Evolutionary conservation across 371 early-diverging fungal species (phyloP).

Genomic region (Mucor velutinosus): DNA sequence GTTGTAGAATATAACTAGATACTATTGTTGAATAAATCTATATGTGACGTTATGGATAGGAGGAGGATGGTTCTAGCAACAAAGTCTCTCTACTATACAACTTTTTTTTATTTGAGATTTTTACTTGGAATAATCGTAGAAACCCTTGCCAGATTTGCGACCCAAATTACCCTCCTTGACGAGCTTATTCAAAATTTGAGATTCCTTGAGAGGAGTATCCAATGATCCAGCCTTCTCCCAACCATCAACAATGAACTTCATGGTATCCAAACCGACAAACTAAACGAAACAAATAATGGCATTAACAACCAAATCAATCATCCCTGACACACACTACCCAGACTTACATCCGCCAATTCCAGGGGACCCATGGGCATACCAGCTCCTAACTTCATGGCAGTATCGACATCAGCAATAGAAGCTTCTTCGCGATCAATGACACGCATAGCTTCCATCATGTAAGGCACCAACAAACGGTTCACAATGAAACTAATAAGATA

Average conservation of each 20-base stretch:
- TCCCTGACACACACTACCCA: background rate
- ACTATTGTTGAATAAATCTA: background rate
- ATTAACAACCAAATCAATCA: background rate
- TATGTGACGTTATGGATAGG: background rate
- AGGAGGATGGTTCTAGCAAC: background rate
- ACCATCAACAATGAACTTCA: constrained; percentile 92
- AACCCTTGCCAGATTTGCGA: constrained; percentile 89
- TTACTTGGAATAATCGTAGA: constrained; percentile 74
- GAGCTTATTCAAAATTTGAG: constrained; percentile 71
- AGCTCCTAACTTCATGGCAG: constrained; percentile 97
- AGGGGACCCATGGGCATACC: constrained; percentile 99
- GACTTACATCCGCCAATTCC: constrained; percentile 85
- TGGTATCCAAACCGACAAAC: constrained; percentile 96
- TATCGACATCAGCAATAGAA: constrained; percentile 86
- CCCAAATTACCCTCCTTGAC: constrained; percentile 82
- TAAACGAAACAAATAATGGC: constrained; percentile 18
- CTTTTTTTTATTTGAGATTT: constrained; percentile 12
- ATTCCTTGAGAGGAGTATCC: constrained; percentile 68
- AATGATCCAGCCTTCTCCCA: constrained; percentile 79
- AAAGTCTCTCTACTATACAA: background rate
- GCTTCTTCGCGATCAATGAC: constrained; percentile 93
- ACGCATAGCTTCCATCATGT: constrained; percentile 92
- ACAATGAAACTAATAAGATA: constrained; percentile 79
- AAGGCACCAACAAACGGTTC: constrained; percentile 95
- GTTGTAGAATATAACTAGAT: constrained; percentile 56